phyloP scores from a whole-genome alignment of 2,329 filamentous ascomycete species.

The Colletotrichum spaethianum region DNA sequence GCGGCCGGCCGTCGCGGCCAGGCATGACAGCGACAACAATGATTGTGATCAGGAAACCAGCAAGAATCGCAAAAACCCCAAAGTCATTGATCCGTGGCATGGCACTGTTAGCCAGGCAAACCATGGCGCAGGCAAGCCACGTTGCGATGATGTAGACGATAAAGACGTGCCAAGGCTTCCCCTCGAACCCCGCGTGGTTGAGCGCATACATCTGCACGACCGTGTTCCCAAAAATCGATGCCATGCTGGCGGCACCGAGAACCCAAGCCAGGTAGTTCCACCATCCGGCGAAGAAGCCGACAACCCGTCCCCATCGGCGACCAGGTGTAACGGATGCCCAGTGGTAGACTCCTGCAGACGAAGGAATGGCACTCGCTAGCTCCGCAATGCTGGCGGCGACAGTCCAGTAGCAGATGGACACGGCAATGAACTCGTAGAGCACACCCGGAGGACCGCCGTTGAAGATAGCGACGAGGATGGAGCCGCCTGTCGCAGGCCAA shows the following conservation, averaged over 20 bases:
- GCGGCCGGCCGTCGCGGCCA: conserved; percentile 48
- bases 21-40: conserved; percentile 69
- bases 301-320: conserved; percentile 61
- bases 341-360: conserved; percentile 72
- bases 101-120: conserved; percentile 69
- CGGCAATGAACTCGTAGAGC: conserved; percentile 71
- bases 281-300: conserved; percentile 63
- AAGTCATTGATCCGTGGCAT: conserved; percentile 68
- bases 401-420: conserved; percentile 68
- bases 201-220: conserved; percentile 60
- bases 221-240: conserved; percentile 57
- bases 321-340: conserved; percentile 73
- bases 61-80: conserved; percentile 66
- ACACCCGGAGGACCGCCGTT: conserved; percentile 75
- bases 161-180: conserved; percentile 60
- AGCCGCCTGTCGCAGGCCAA: conserved; percentile 61
- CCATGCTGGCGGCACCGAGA: conserved; percentile 57
- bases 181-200: conserved; percentile 55
- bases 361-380: conserved; percentile 73
- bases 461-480: conserved; percentile 65
- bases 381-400: conserved; percentile 73
- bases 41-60: conserved; percentile 68
- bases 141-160: conserved; percentile 57
- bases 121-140: conserved; percentile 54
- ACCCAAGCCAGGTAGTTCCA: conserved; percentile 62